Evolutionary conservation across 1,284 basidiomycete species (phyloP), one percentile per base, ranked within the genome.

Genomic region (Tremellales sp.): DNA sequence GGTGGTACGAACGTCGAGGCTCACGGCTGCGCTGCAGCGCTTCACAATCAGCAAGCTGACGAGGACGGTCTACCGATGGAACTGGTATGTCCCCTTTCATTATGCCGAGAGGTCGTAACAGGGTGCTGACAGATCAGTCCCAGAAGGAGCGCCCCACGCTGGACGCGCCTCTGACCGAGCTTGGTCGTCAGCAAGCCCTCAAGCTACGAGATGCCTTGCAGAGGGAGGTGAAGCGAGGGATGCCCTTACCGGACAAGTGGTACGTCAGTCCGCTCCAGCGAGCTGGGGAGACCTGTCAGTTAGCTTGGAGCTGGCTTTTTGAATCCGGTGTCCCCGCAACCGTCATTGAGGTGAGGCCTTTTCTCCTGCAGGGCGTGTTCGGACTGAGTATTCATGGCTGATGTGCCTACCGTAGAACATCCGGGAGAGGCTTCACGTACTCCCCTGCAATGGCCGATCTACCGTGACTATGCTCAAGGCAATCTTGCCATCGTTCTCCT

Each of bases 341-440:
- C 4, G 61, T 56, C 5, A 45, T 66, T 36, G 64, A 66, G 50
- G 64, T 66, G 49, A 43, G 60, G 55, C 13, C 0, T 26, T 23
- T 15, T 22, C 8, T 19, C 55, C 13, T 0, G 22, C 21, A 21
- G n/a, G 7, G 6, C n/a, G n/a, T n/a, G n/a, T n/a, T n/a, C n/a
- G n/a, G n/a, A n/a, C n/a, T n/a, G n/a, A n/a, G n/a, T n/a, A n/a
- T n/a, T n/a, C n/a, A n/a, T n/a, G n/a, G n/a, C n/a, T n/a, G n/a
- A n/a, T n/a, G n/a, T n/a, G n/a, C n/a, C n/a, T n/a, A n/a, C n/a
- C n/a, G n/a, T n/a, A 67, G 63, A 57, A 67, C 40, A 45, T 67
- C 5, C 58, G 65, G 37, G 65, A 67, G 46, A 63, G 65, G 45
- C 56, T 67, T 6, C 65, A 67, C 47, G 63, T 64, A 15, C 60